Percentiles rank a stretch among this genome's conserved stretches.
Conservation (phyloP, 1,284 basidiomycete species). For the Coniferiporia sulphurascens region DNA sequence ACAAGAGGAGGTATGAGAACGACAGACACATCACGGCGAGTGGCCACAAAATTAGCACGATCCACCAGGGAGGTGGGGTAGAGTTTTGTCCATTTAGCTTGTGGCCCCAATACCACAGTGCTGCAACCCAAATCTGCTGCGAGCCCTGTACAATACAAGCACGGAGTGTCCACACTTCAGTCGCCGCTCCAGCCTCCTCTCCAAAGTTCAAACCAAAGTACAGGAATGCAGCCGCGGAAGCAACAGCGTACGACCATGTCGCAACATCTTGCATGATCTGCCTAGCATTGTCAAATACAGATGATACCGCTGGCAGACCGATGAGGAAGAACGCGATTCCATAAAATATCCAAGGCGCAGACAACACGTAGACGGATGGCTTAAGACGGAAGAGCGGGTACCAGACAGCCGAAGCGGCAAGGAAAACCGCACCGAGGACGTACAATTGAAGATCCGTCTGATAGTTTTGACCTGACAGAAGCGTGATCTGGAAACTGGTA, state of each 20-base stretch:
- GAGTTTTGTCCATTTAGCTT: constrained; percentile 55
- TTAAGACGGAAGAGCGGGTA: constrained; percentile 86
- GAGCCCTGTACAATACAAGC: constrained; percentile 90
- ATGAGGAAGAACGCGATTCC: constrained; percentile 87
- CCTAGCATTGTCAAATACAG: constrained; percentile 58
- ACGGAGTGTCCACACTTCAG: constrained; percentile 85
- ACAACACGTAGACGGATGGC: constrained; percentile 83
- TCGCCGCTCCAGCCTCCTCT: constrained; percentile 91
- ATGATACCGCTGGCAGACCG: constrained; percentile 73
- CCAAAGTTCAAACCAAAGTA: constrained; percentile 96
- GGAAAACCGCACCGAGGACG: constrained; percentile 82
- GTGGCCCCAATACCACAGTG: constrained; percentile 92
- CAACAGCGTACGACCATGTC: constrained; percentile 86
- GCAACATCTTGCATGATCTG: constrained; percentile 68
- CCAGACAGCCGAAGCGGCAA: constrained; percentile 82
- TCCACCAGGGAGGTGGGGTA: constrained; percentile 72
- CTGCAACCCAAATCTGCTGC: constrained; percentile 91
- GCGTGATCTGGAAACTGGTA: constrained; percentile 92
- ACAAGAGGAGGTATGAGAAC: constrained; percentile 79
- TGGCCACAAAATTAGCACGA: constrained; percentile 81
- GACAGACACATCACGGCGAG: constrained; percentile 66
- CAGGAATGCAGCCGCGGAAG: constrained; percentile 83
- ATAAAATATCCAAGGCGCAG: constrained; percentile 86
- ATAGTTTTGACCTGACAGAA: constrained; percentile 82
- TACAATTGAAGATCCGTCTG: constrained; percentile 82